Evolutionary conservation across 345 rosid genomes (phyloP).

Genomic region (Salix udensis): DNA sequence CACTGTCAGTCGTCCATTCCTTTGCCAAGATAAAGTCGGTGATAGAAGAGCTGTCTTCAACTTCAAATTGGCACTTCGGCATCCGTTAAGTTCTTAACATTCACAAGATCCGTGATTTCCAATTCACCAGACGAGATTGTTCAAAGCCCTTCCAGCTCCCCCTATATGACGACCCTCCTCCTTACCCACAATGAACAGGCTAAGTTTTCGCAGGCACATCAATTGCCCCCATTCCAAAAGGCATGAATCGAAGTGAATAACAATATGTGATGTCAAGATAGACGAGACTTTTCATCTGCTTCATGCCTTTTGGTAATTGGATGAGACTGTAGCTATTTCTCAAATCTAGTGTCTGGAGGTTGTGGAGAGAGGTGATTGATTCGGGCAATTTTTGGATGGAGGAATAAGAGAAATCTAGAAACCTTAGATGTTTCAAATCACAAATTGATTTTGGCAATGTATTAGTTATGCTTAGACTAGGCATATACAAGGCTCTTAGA

Average conservation of each 20-base stretch:
- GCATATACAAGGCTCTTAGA: background rate
- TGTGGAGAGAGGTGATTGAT: constrained; percentile 6
- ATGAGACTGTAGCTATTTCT: background rate
- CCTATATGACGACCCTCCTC: background rate
- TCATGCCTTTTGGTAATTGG: background rate
- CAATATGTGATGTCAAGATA: background rate
- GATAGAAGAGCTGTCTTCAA: constrained; percentile 6
- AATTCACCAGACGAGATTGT: constrained; percentile 8
- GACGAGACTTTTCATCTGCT: background rate
- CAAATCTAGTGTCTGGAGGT: constrained; percentile 18
- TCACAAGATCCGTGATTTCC: background rate
- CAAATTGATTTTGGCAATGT: constrained; percentile 1
- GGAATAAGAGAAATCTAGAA: constrained; percentile 6
- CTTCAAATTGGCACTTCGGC: constrained; percentile 20
- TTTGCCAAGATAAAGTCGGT: background rate
- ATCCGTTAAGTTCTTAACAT: background rate
- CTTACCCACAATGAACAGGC: constrained; percentile 16
- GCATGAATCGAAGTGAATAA: background rate
- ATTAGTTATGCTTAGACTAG: no score
- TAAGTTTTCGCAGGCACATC: constrained; percentile 9
- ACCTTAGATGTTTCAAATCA: constrained; percentile 18
- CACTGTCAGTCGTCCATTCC: background rate
- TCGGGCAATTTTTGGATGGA: constrained; percentile 5
- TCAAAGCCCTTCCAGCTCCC: constrained; percentile 5
- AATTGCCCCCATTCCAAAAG: constrained; percentile 12